A percentile compares a stretch with the other conserved stretches of the same genome.
phyloP scores from a whole-genome alignment of 352 stramenopile species.

The Globisporangium viniferum region DNA sequence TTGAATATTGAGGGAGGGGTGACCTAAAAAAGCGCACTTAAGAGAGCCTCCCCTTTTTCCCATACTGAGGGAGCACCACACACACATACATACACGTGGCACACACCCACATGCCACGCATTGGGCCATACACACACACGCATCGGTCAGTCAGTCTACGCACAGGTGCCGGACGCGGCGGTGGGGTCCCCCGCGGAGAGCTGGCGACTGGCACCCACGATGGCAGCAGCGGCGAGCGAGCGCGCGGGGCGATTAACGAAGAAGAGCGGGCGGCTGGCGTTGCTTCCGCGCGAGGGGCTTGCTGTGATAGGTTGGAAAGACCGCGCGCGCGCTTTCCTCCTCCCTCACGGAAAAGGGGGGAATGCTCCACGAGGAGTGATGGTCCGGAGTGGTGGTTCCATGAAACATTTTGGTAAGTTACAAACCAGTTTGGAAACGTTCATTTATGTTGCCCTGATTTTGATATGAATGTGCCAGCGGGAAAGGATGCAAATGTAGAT shows the following conservation, averaged over 20 bases:
- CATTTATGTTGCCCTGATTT: background rate
- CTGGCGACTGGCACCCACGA: slow-evolving; percentile 19
- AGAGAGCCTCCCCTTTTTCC: slow-evolving; percentile 2
- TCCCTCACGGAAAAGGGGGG: background rate
- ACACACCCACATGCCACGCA: background rate
- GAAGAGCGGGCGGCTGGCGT: background rate
- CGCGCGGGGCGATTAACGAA: background rate
- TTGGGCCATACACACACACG: background rate
- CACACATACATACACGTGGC: slow-evolving; percentile 1
- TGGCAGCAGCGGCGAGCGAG: slow-evolving; percentile 9
- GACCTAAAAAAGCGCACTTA: slow-evolving; percentile 16
- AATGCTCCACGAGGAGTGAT: background rate
- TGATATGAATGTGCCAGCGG: background rate
- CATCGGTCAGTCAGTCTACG: background rate
- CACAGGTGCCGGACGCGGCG: slow-evolving; percentile 14
- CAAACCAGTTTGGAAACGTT: background rate
- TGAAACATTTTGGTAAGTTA: background rate
- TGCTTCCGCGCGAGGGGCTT: slow-evolving; percentile 1
- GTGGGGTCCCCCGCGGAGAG: slow-evolving; percentile 15
- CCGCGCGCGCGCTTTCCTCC: background rate
- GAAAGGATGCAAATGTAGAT: background rate
- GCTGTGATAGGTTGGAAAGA: slow-evolving; percentile 10
- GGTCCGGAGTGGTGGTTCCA: background rate
- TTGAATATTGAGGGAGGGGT: slow-evolving; percentile 15
- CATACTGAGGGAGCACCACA: background rate